phyloP scores from a whole-genome alignment of 768 basidiomycete genomes.

The Mycena vulgaris region DNA sequence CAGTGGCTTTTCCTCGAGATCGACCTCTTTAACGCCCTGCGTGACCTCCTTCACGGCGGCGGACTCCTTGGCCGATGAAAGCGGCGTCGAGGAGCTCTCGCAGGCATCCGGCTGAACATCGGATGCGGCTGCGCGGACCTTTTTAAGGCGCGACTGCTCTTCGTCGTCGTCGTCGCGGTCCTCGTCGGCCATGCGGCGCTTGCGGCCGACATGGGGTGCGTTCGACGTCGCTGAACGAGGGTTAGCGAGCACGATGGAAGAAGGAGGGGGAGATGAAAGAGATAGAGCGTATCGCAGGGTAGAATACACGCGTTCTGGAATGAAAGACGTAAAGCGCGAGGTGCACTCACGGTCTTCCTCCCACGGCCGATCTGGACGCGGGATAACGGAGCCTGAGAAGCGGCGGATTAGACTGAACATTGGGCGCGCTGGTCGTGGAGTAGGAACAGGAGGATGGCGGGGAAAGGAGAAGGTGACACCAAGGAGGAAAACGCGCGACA shows the following conservation, averaged over 20 bases:
- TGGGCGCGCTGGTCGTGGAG: not conserved
- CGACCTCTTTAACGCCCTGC: conserved; percentile 78
- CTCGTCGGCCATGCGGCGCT: conserved; percentile 72
- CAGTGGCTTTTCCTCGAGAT: conserved; percentile 62
- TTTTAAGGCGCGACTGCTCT: conserved; percentile 59
- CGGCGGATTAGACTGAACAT: conserved; percentile 84
- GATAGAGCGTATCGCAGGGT: conserved; percentile 24
- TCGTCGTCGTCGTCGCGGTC: conserved; percentile 60
- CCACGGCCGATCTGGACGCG: conserved; percentile 83
- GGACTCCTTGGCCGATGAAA: conserved; percentile 54
- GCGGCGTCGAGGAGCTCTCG: conserved; percentile 45
- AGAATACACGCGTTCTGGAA: conserved; percentile 45
- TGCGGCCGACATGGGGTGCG: conserved; percentile 77
- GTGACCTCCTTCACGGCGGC: conserved; percentile 80
- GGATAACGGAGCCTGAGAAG: conserved; percentile 78
- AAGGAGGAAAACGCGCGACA: conserved; percentile 1
- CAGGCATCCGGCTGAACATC: conserved; percentile 45
- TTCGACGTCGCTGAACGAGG: conserved; percentile 75
- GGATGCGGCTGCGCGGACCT: conserved; percentile 60
- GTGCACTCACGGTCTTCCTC: conserved; percentile 77
- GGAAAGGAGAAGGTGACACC: not conserved
- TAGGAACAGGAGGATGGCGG: conserved; percentile 16
- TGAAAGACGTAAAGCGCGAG: conserved; percentile 33
- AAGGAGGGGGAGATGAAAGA: conserved; percentile 20
- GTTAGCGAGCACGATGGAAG: conserved; percentile 35